Conservation (phyloP, 352 stramenopile genomes). For the Pythium periplocum region DNA sequence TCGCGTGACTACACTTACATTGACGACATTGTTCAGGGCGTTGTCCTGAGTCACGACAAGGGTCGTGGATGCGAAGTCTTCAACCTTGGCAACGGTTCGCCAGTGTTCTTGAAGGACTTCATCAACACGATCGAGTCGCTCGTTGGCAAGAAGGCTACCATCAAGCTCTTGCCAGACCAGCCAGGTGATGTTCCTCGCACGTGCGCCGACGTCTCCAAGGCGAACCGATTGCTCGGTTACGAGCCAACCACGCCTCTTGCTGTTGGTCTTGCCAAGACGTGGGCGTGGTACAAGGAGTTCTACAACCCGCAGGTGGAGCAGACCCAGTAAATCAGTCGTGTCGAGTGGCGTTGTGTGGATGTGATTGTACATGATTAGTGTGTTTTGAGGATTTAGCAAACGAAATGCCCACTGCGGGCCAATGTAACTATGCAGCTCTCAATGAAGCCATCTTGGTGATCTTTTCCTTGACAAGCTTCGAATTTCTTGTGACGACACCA, state of each 20-base stretch:
- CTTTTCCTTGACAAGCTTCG: too few relatives aligned
- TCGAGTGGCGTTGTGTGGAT: too few relatives aligned
- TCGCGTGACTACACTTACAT: slow-evolving; percentile 98
- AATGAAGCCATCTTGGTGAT: too few relatives aligned
- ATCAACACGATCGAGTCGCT: slow-evolving; percentile 94
- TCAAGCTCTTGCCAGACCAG: slow-evolving; percentile 93
- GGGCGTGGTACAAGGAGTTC: slow-evolving; percentile 89
- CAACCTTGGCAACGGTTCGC: slow-evolving; percentile 94
- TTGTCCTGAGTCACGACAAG: slow-evolving; percentile 75
- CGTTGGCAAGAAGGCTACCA: slow-evolving; percentile 91
- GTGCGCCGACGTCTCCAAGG: slow-evolving; percentile 95
- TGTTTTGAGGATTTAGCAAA: too few relatives aligned
- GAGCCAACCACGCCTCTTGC: slow-evolving; percentile 90
- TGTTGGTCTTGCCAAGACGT: slow-evolving; percentile 91
- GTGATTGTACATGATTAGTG: too few relatives aligned
- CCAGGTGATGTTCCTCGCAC: slow-evolving; percentile 96
- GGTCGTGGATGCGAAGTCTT: slow-evolving; percentile 91
- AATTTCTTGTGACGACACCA: too few relatives aligned
- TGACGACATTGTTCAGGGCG: slow-evolving; percentile 96
- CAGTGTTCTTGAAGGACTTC: slow-evolving; percentile 92
- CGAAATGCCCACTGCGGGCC: too few relatives aligned
- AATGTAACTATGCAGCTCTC: too few relatives aligned
- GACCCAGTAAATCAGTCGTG: background rate
- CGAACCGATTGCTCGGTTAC: slow-evolving; percentile 93
- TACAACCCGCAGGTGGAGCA: slow-evolving; percentile 21